Base-by-base conservation (phyloP, 257 asterid genomes). In the Ilex aquifolium region DNA sequence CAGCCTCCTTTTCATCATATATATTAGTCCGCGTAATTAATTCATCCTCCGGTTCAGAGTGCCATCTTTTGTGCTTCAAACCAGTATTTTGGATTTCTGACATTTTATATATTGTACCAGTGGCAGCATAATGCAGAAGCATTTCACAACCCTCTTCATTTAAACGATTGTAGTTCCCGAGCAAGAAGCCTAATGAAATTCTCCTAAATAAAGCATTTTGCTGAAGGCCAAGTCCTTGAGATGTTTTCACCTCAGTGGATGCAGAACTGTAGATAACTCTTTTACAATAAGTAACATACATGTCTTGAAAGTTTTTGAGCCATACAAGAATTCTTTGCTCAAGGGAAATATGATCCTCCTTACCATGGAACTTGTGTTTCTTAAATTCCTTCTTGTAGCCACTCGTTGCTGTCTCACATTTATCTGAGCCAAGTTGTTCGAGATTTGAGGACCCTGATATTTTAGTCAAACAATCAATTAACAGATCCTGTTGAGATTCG, bases 121-220 rank as follows among this genome's bases (percentile, higher is more conserved):
- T 81, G 49, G 88, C 84, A 74, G 91, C 86, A 66, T 77, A 86
- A 58, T 86, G 94, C 80, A 89, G 74, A 71, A 86, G 77, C 76
- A 81, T 56, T 14, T 83, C 84, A 70, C 89, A 82, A 50, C 75
- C 85, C 56, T 64, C 71, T 44, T 55, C 72, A 72, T 60, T 76
- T 70, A 82, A 62, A 76, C 57, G 73, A 69, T 71, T 66, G 48
- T 61, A 69, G 69, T 62, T 74, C 54, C 73, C 74, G 50, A 88
- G 72, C 74, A 89, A 64, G 70, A 84, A 78, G 70, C 89, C 94
- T 63, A 89, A 54, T 0, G 89, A 84, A 15, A 89, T 81, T 76
- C 72, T 82, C 72, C 92, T 68, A 55, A 84, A 69, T 40, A 86
- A 70, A 36, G 40, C 61, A 68, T 64, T 80, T 67, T 79, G 79